A percentile compares a stretch with the other conserved stretches of the same genome.
Conservation (phyloP, 495 filamentous ascomycete genomes). For the Hypomontagnella submonticulosa region DNA sequence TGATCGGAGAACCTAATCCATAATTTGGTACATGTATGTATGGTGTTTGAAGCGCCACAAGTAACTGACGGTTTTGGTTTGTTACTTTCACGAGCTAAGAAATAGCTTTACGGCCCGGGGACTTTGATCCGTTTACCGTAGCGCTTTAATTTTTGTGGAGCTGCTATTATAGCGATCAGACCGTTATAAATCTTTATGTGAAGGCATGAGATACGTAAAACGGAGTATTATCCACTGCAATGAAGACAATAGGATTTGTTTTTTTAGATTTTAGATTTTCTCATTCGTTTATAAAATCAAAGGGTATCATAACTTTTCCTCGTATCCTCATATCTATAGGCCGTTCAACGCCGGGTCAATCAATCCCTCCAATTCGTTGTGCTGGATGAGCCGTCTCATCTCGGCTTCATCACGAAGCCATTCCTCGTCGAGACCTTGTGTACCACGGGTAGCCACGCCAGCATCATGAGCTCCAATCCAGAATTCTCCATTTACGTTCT, state of each 20-base stretch:
- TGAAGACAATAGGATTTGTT: too few species aligned
- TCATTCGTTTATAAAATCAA: slow-evolving; percentile 33
- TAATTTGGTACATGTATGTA: slow-evolving; percentile 15
- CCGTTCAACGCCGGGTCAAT: slow-evolving; percentile 39
- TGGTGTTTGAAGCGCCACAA: slow-evolving; percentile 2
- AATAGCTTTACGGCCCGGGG: too few species aligned
- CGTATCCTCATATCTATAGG: slow-evolving; percentile 1
- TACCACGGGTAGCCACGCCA: not conserved
- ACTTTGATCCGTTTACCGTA: too few species aligned
- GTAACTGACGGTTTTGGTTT: too few species aligned
- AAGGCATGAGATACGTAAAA: too few species aligned
- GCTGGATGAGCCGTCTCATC: slow-evolving; percentile 33
- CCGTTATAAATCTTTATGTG: too few species aligned
- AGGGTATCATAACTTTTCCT: slow-evolving; percentile 42
- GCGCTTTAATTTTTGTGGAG: too few species aligned
- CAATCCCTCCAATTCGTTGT: slow-evolving; percentile 30
- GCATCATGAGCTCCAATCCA: slow-evolving; percentile 52
- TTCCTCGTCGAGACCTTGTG: slow-evolving; percentile 16
- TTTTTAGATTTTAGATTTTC: not conserved
- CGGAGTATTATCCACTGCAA: too few species aligned
- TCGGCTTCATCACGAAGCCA: slow-evolving; percentile 40
- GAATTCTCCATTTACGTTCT: slow-evolving; percentile 50
- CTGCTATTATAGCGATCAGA: too few species aligned
- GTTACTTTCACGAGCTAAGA: too few species aligned
- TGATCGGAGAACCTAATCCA: slow-evolving; percentile 18